Base-by-base conservation (phyloP, 1,284 basidiomycete species). In the Melampsora americana region DNA sequence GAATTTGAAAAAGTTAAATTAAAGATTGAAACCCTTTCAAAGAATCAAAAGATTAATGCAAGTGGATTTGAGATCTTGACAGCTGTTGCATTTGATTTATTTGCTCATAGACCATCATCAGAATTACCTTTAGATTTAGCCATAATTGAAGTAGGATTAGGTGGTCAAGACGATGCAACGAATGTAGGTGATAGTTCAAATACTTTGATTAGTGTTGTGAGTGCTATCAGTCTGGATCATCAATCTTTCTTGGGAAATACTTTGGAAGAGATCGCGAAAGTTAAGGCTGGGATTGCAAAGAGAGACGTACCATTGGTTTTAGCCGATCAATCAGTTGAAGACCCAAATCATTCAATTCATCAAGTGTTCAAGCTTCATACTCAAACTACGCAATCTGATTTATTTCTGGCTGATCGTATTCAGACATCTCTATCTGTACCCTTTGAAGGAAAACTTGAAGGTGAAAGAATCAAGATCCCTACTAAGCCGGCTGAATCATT, bases 81-180 rank as follows among this genome's bases (percentile, higher is more conserved):
- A 7, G 60, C 60, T 16, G 23, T 62, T 18, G 50, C 50, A 20
- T 53, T 53, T 26, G 50, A 53, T 6, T 26, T 53, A 20, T 53
- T 53, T 53, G 50, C 50, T 53, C 7, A 53, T 53, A 20, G 50
- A 53, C 7, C 50, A 6, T 14, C 50, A 20, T 0, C 7, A 6
- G 50, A 53, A 26, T 26, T 14, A 53, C 11, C 7, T 26, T 53
- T 53, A 26, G 60, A 62, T 32, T 5, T 62, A n/a, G 60, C 26
- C 65, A 87, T 99, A 5, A 84, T 97, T 68, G 95, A 99, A 84
- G 95, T 95, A 9, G 96, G 95, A 0, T 90, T 99, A 89, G 96
- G 95, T 0, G 96, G 96, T 0, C 86, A 88, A 2, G 84, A 91
- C 70, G 96, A 99, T 82, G 95, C 95, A n/a, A 99, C 96, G 1